These are phyloP conservation scores for Scheffersomyces insectosa DNA, from an alignment of 1,139 yeast species.

Conservation along the genomic window DNA sequence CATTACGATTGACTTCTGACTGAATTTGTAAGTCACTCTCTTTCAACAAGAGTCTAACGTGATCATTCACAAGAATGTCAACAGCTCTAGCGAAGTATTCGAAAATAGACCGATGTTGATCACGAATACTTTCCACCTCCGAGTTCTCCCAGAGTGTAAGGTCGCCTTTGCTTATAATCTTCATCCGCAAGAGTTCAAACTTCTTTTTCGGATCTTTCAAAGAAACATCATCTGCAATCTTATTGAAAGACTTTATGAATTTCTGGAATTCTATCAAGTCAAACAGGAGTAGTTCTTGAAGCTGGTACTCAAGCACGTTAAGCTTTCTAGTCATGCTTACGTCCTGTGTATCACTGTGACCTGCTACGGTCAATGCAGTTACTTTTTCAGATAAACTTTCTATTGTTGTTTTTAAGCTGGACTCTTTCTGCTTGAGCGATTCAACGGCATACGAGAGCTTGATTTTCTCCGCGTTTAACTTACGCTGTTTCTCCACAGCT, in stretches of 20 bases:
- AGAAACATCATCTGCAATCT: slow-evolving; percentile 59
- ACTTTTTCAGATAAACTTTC: slow-evolving; percentile 34
- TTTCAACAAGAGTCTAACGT: slow-evolving; percentile 44
- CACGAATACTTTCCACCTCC: slow-evolving; percentile 35
- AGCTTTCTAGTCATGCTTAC: slow-evolving; percentile 13
- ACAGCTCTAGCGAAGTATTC: slow-evolving; percentile 62
- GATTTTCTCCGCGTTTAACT: slow-evolving; percentile 50
- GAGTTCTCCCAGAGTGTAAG: slow-evolving; percentile 15
- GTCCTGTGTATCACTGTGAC: slow-evolving; percentile 16
- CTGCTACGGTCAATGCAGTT: slow-evolving; percentile 20
- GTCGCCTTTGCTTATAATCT: slow-evolving; percentile 14
- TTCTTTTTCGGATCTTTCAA: slow-evolving; percentile 57
- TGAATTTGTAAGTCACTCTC: slow-evolving; percentile 23
- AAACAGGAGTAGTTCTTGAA: slow-evolving; percentile 36
- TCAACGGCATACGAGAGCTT: slow-evolving; percentile 45
- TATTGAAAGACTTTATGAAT: slow-evolving; percentile 48
- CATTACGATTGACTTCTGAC: slow-evolving; percentile 17
- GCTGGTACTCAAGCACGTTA: slow-evolving; percentile 34
- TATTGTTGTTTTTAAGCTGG: slow-evolving; percentile 31
- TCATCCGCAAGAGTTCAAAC: slow-evolving; percentile 38
- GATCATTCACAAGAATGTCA: slow-evolving; percentile 57
- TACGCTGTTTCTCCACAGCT: slow-evolving; percentile 50
- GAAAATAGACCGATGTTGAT: slow-evolving; percentile 55
- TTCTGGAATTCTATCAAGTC: slow-evolving; percentile 43
- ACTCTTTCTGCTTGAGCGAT: slow-evolving; percentile 38